Evolutionary conservation across 2,329 filamentous ascomycete genomes (phyloP).

Genomic region (Passalora sequoiae): DNA sequence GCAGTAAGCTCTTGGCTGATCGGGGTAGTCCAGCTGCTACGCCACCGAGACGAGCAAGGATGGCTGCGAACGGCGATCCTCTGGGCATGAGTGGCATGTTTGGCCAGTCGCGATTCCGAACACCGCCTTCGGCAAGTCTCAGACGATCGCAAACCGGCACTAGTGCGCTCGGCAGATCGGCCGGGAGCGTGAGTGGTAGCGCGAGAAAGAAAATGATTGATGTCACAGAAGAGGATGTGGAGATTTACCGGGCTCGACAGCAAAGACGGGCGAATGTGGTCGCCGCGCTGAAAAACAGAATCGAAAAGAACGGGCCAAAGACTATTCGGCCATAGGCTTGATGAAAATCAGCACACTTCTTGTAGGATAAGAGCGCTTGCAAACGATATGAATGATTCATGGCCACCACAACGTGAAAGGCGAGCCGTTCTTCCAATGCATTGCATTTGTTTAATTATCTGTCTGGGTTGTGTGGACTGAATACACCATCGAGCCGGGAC

Average conservation of each 20-base stretch:
- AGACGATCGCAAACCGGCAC: conserved; percentile 29
- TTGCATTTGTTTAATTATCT: too few relatives aligned
- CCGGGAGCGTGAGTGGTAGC: conserved; percentile 27
- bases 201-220: conserved; percentile 36
- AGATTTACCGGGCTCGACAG: conserved; percentile 31
- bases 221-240: conserved; percentile 40
- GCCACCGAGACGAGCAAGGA: conserved; percentile 25
- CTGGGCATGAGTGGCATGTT: conserved; percentile 36
- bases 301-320: conserved; percentile 29
- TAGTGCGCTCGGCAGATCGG: conserved; percentile 23
- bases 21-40: conserved; percentile 36
- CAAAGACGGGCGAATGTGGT: conserved; percentile 38
- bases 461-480: too few relatives aligned
- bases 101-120: conserved; percentile 25
- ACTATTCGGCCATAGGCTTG: too few relatives aligned
- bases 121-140: conserved; percentile 25
- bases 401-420: too few relatives aligned
- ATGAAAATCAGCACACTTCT: too few relatives aligned
- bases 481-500: too few relatives aligned
- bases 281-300: conserved; percentile 34
- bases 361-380: too few relatives aligned
- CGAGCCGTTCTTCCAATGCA: too few relatives aligned
- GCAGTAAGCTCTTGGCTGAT: conserved; percentile 26
- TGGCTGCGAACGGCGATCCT: conserved; percentile 30
- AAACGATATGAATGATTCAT: too few relatives aligned